These are phyloP conservation scores for Xylariaceae sp. DNA, from an alignment of 2,329 filamentous ascomycete species.

Conservation along the genomic window DNA sequence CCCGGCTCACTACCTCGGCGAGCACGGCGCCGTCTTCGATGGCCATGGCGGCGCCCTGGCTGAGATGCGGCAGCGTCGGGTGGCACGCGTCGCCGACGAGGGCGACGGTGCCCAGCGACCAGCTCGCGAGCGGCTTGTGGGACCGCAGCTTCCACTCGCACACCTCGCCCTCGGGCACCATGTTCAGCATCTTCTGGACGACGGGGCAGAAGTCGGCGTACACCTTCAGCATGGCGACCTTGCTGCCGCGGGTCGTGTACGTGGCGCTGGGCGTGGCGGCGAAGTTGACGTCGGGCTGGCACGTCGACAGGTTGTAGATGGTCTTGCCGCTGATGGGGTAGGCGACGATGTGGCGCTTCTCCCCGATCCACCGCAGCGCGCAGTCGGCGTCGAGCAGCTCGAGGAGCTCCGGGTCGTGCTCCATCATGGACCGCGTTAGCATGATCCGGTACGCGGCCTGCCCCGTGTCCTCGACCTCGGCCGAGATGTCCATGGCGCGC, in stretches of 20 bases:
- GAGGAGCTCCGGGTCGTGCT: conserved; percentile 66
- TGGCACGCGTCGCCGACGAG: conserved; percentile 69
- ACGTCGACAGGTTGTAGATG: conserved; percentile 66
- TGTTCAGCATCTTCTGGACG: conserved; percentile 60
- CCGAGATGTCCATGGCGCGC: conserved; percentile 50
- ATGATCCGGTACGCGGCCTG: conserved; percentile 82
- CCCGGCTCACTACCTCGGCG: conserved; percentile 51
- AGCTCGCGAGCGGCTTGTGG: conserved; percentile 58
- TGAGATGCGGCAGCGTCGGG: conserved; percentile 68
- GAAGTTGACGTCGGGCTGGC: conserved; percentile 64
- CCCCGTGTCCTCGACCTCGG: conserved; percentile 67
- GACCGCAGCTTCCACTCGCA: conserved; percentile 67
- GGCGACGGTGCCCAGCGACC: conserved; percentile 59
- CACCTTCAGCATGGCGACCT: conserved; percentile 62
- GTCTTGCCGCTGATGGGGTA: conserved; percentile 71
- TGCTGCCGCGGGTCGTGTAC: conserved; percentile 66
- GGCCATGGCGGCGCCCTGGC: conserved; percentile 69
- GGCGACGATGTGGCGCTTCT: conserved; percentile 74
- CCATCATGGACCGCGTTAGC: conserved; percentile 69
- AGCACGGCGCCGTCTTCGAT: conserved; percentile 68
- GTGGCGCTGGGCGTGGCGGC: conserved; percentile 59
- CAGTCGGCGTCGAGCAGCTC: conserved; percentile 67
- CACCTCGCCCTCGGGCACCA: conserved; percentile 64
- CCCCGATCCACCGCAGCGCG: conserved; percentile 76
- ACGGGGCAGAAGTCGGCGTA: conserved; percentile 64